phyloP scores from a whole-genome alignment of 345 rosid species.

The Ricinus communis region DNA sequence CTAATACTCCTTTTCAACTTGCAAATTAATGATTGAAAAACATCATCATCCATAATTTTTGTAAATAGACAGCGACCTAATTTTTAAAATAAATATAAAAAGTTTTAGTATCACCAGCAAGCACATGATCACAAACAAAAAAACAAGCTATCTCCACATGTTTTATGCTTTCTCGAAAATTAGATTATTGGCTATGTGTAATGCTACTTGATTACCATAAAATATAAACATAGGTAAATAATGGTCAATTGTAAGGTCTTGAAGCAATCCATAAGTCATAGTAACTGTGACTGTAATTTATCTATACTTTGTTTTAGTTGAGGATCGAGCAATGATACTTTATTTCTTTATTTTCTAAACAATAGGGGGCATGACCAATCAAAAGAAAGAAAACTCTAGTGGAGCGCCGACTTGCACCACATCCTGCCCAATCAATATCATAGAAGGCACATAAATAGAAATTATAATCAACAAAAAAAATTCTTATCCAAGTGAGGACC shows the following conservation, averaged over 20 bases:
- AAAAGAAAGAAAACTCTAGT: background rate
- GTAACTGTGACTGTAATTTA: background rate
- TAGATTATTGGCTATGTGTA: background rate
- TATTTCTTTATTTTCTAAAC: background rate
- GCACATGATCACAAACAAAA: conserved; percentile 1
- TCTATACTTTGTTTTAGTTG: background rate
- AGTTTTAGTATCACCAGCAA: background rate
- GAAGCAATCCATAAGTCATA: background rate
- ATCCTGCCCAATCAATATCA: background rate
- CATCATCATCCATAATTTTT: background rate
- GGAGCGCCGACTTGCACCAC: background rate
- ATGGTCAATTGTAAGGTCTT: background rate
- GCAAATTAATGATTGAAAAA: background rate
- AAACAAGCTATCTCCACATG: background rate
- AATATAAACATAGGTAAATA: background rate
- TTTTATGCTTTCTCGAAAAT: no score
- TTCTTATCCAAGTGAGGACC: background rate
- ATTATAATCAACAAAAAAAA: background rate
- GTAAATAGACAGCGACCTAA: background rate
- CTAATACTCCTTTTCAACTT: background rate
- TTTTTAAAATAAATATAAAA: background rate
- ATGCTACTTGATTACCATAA: background rate
- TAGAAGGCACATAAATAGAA: background rate
- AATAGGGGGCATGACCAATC: background rate
- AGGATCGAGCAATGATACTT: background rate